Evolutionary conservation across 306 rosid species (phyloP).

Genomic region (Vigna nakashimae): DNA sequence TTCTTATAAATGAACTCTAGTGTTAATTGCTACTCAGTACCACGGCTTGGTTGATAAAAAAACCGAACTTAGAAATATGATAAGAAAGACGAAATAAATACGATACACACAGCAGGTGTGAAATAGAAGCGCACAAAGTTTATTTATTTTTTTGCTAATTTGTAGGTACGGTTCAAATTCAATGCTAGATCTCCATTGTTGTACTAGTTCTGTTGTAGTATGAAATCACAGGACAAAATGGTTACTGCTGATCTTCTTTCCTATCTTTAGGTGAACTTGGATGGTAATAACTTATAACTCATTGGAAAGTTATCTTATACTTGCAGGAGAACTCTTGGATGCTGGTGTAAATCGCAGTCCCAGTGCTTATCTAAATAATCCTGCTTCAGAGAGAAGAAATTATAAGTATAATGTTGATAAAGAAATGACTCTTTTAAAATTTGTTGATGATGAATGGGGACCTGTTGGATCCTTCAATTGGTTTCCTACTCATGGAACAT

Average conservation of each 20-base stretch:
- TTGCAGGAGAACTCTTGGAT: constrained; percentile 83
- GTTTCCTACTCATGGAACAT: constrained; percentile 99
- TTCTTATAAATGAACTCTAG: neutral
- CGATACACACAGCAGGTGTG: neutral
- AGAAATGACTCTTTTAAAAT: constrained; percentile 90
- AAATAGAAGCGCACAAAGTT: neutral
- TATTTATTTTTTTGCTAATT: neutral
- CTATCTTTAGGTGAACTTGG: constrained; percentile 11
- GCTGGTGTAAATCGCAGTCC: constrained; percentile 95
- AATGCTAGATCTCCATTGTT: constrained; percentile 14
- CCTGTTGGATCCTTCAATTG: constrained; percentile 91
- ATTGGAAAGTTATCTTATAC: constrained; percentile 35
- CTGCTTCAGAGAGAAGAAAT: constrained; percentile 70
- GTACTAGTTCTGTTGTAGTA: constrained; percentile 20
- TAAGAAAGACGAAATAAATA: constrained; percentile 4
- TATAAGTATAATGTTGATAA: constrained; percentile 82
- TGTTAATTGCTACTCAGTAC: neutral
- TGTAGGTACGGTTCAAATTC: neutral
- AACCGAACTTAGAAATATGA: constrained; percentile 1
- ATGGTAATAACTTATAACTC: constrained; percentile 30
- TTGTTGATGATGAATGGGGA: constrained; percentile 84
- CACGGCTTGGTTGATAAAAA: neutral
- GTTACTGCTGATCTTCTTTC: neutral
- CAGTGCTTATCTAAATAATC: constrained; percentile 90
- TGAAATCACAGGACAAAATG: constrained; percentile 11